Conservation (phyloP, 257 asterid species). For the Solanum piurae region DNA sequence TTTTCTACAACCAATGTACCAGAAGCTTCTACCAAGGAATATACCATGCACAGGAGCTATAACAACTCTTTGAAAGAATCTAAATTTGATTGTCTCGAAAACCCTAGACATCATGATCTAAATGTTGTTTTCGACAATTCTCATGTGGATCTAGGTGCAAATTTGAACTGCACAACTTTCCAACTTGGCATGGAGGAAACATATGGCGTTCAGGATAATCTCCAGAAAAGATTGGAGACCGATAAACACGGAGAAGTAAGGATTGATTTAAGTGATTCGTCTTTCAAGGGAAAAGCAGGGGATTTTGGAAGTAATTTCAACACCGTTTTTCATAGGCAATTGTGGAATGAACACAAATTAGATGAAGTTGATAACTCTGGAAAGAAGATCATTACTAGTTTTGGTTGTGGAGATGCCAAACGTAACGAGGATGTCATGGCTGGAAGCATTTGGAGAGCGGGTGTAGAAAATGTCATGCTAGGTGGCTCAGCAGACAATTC, state of each 20-base stretch:
- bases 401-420: conserved; percentile 26
- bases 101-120: conserved; percentile 33
- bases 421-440: conserved; percentile 29
- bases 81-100: conserved; percentile 16
- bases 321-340: conserved; percentile 17
- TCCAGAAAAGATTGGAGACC: conserved; percentile 14
- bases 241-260: conserved; percentile 38
- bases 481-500: conserved; percentile 30
- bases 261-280: conserved; percentile 26
- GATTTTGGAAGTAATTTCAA: conserved; percentile 26
- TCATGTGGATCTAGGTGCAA: conserved; percentile 19
- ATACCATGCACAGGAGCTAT: conserved; percentile 15
- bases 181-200: conserved; percentile 25
- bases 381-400: conserved; percentile 36
- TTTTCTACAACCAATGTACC: conserved; percentile 24
- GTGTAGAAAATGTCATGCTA: conserved; percentile 34
- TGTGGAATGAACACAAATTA: conserved; percentile 30
- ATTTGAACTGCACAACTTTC: conserved; percentile 20
- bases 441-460: conserved; percentile 42
- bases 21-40: conserved; percentile 23
- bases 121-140: conserved; percentile 44
- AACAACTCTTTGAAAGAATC: conserved; percentile 21
- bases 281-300: conserved; percentile 24
- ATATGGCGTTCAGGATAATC: conserved; percentile 17
- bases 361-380: conserved; percentile 31